Evolutionary conservation across 345 rosid species (phyloP).

Genomic region (Erysimum cheiranthoides): DNA sequence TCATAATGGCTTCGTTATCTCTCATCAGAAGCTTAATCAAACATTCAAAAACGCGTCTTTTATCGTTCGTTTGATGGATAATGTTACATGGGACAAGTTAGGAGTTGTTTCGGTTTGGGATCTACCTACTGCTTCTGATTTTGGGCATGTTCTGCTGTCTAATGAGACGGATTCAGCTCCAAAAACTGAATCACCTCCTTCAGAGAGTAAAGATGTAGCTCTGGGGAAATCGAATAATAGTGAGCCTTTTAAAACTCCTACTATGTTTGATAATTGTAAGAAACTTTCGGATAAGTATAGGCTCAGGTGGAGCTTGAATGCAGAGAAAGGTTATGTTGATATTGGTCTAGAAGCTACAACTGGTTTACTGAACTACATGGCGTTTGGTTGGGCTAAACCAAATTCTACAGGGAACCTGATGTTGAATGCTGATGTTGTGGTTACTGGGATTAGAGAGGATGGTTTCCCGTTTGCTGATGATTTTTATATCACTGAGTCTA

Average conservation of each 20-base stretch:
- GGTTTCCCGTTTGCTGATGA: slow-evolving; percentile 87
- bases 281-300: slow-evolving; percentile 65
- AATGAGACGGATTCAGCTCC: slow-evolving; percentile 49
- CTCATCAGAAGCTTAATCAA: slow-evolving; percentile 65
- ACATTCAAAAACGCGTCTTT: slow-evolving; percentile 74
- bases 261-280: slow-evolving; percentile 88
- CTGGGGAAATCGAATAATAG: slow-evolving; percentile 32
- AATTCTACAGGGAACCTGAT: slow-evolving; percentile 56
- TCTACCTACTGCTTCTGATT: slow-evolving; percentile 65
- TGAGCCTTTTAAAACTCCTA: slow-evolving; percentile 50
- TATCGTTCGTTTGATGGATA: slow-evolving; percentile 54
- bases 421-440: slow-evolving; percentile 81
- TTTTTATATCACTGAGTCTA: slow-evolving; percentile 69
- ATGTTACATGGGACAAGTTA: slow-evolving; percentile 71
- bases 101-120: slow-evolving; percentile 77
- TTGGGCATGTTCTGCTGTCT: slow-evolving; percentile 67
- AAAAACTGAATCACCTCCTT: slow-evolving; percentile 51
- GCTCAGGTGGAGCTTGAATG: slow-evolving; percentile 77
- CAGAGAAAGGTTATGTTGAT: slow-evolving; percentile 61
- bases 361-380: slow-evolving; percentile 74
- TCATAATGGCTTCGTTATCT: slow-evolving; percentile 61
- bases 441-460: slow-evolving; percentile 75
- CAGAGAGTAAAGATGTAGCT: slow-evolving; percentile 31
- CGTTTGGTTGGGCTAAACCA: slow-evolving; percentile 90
- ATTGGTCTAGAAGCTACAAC: slow-evolving; percentile 85